A percentile compares a stretch with the other conserved stretches of the same genome.
phyloP scores from a whole-genome alignment of 768 basidiomycete genomes.

The Auricularia heimuer region DNA sequence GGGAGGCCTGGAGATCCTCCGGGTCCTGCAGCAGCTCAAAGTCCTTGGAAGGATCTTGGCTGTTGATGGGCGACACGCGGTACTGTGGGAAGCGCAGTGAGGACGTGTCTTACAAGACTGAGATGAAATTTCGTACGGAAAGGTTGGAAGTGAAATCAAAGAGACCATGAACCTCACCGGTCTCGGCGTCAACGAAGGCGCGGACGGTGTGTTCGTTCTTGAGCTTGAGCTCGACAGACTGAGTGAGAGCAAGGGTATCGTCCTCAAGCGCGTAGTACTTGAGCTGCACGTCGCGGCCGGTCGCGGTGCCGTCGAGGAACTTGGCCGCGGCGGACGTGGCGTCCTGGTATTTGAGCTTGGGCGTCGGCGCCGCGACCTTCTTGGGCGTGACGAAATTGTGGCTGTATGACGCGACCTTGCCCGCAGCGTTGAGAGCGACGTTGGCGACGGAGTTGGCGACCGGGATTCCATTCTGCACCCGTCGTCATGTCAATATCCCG shows the following conservation, averaged over 20 bases:
- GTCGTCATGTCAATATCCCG: not conserved
- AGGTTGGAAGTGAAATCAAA: not conserved
- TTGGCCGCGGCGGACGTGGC: constrained; percentile 5
- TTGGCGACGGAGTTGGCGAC: constrained; percentile 10
- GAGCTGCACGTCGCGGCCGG: not conserved
- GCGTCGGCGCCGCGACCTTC: not conserved
- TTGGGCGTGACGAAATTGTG: constrained; percentile 5
- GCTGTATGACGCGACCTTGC: constrained; percentile 9
- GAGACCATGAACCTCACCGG: not conserved
- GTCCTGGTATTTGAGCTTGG: not conserved
- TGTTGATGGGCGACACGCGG: constrained; percentile 2
- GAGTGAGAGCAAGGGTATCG: not conserved
- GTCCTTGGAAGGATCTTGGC: constrained; percentile 4
- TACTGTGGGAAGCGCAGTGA: not conserved
- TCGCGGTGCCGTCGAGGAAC: constrained; percentile 3
- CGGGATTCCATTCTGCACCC: constrained; percentile 7
- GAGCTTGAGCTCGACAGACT: constrained; percentile 1
- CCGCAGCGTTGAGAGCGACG: constrained; percentile 4
- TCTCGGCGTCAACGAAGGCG: not conserved
- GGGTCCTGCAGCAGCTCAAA: not conserved
- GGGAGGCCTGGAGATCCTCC: constrained; percentile 27
- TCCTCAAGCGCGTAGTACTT: constrained; percentile 3
- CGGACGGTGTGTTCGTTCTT: not conserved
- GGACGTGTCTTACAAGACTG: no score
- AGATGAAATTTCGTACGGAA: not conserved